Conservation (phyloP, 2,329 filamentous ascomycete species). For the Fusarium ramigenum region DNA sequence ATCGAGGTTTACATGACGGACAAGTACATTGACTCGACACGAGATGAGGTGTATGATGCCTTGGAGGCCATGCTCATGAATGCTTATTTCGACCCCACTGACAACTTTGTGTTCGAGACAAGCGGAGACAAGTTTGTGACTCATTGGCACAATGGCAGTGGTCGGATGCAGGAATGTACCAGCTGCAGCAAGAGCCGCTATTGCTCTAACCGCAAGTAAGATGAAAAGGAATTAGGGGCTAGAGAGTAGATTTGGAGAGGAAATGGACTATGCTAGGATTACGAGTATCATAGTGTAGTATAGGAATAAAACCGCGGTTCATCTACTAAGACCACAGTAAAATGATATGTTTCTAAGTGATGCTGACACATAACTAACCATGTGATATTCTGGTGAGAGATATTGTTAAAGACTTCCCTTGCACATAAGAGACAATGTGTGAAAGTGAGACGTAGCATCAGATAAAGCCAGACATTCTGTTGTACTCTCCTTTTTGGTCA, state of each 20-base stretch:
- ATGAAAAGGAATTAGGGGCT: rapidly evolving
- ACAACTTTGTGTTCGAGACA: not conserved
- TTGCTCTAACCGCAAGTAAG: not conserved
- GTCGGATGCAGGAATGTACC: not conserved
- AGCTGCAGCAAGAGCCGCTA: not conserved
- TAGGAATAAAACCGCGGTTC: not conserved
- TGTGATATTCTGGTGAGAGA: not conserved
- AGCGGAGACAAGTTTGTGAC: not conserved
- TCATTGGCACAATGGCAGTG: not conserved
- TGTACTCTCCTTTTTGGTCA: too few relatives aligned
- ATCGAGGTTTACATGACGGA: not conserved
- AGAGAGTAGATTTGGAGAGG: not conserved
- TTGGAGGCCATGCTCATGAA: not conserved
- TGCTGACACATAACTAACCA: rapidly evolving
- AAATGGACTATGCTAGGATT: too few relatives aligned
- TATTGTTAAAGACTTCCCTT: too few relatives aligned
- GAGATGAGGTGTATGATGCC: not conserved
- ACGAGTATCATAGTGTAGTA: not conserved
- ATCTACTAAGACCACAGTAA: rapidly evolving
- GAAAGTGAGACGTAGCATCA: too few relatives aligned
- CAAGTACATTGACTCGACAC: not conserved
- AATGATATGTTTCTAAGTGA: too few relatives aligned
- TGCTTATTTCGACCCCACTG: not conserved
- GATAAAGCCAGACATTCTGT: too few relatives aligned
- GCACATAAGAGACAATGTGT: too few relatives aligned